These are phyloP conservation scores for Phaffomyces thermotolerans DNA, from an alignment of 805 yeast genomes.

Conservation along the genomic window DNA sequence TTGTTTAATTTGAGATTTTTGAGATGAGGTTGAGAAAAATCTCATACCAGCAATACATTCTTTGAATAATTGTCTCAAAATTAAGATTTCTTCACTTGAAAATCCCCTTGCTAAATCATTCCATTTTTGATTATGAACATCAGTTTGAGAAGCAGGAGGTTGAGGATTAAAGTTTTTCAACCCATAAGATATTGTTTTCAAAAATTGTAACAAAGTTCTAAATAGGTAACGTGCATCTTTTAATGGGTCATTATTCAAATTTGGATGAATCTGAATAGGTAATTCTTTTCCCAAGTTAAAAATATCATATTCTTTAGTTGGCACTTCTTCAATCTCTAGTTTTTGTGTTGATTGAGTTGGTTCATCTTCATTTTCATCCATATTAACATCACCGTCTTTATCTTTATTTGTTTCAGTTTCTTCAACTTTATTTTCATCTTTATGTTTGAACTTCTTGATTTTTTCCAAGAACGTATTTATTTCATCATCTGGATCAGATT, in stretches of 20 bases:
- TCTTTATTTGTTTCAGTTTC: slow-evolving; percentile 9
- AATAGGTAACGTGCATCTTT: slow-evolving; percentile 86
- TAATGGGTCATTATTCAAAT: slow-evolving; percentile 50
- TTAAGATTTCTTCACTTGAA: slow-evolving; percentile 72
- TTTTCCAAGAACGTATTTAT: slow-evolving; percentile 25
- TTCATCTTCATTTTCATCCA: slow-evolving; percentile 16
- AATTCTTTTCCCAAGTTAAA: slow-evolving; percentile 39
- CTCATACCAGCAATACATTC: slow-evolving; percentile 79
- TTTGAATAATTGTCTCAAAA: slow-evolving; percentile 68
- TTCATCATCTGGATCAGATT: slow-evolving; percentile 32
- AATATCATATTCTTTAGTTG: slow-evolving; percentile 26
- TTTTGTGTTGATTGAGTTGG: neutral
- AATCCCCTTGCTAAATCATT: slow-evolving; percentile 80
- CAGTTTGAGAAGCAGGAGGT: slow-evolving; percentile 44
- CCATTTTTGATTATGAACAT: slow-evolving; percentile 57
- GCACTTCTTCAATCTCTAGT: slow-evolving; percentile 8
- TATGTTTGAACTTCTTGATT: slow-evolving; percentile 12
- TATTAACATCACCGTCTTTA: slow-evolving; percentile 25
- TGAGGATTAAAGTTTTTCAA: slow-evolving; percentile 86
- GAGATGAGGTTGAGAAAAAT: slow-evolving; percentile 51
- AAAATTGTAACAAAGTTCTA: slow-evolving; percentile 81
- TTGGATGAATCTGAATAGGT: slow-evolving; percentile 54
- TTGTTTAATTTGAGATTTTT: slow-evolving; percentile 18
- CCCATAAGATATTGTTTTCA: slow-evolving; percentile 85
- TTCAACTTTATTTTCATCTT: neutral